Conservation (phyloP, 2,329 filamentous ascomycete species). For the Coniochaeta hoffmannii region DNA sequence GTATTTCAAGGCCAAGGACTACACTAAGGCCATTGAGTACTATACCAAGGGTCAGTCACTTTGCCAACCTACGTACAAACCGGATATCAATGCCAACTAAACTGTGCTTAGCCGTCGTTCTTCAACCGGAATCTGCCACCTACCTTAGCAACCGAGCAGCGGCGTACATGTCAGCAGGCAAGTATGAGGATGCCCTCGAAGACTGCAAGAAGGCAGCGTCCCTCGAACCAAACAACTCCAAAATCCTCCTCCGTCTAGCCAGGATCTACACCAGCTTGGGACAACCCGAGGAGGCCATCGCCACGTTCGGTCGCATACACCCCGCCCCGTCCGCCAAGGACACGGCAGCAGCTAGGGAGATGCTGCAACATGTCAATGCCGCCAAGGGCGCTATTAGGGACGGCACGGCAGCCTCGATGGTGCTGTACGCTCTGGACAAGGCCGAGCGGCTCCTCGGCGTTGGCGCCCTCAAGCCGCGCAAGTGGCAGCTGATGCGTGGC, state of each 20-base stretch:
- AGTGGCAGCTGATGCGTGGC: slow-evolving; percentile 89
- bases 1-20: slow-evolving; percentile 93
- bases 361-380: slow-evolving; percentile 73
- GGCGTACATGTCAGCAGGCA: slow-evolving; percentile 81
- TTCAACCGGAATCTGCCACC: slow-evolving; percentile 77
- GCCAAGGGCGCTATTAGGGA: slow-evolving; percentile 70
- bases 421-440: slow-evolving; percentile 82
- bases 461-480: slow-evolving; percentile 73
- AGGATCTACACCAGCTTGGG: slow-evolving; percentile 86
- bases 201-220: slow-evolving; percentile 80
- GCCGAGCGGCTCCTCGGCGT: slow-evolving; percentile 73
- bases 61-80: neutral
- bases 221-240: slow-evolving; percentile 77
- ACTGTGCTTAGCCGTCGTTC: slow-evolving; percentile 65
- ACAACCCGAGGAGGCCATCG: slow-evolving; percentile 77
- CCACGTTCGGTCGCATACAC: slow-evolving; percentile 72
- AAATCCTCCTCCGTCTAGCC: slow-evolving; percentile 80
- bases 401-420: slow-evolving; percentile 82
- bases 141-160: slow-evolving; percentile 94
- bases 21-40: slow-evolving; percentile 77
- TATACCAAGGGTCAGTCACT: slow-evolving; percentile 76
- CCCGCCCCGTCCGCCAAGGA: slow-evolving; percentile 80
- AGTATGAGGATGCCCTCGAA: slow-evolving; percentile 72
- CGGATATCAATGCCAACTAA: slow-evolving; percentile 7
- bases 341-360: slow-evolving; percentile 71